Base-by-base conservation (phyloP, 805 yeast species). In the Saturnispora ahearnii region DNA sequence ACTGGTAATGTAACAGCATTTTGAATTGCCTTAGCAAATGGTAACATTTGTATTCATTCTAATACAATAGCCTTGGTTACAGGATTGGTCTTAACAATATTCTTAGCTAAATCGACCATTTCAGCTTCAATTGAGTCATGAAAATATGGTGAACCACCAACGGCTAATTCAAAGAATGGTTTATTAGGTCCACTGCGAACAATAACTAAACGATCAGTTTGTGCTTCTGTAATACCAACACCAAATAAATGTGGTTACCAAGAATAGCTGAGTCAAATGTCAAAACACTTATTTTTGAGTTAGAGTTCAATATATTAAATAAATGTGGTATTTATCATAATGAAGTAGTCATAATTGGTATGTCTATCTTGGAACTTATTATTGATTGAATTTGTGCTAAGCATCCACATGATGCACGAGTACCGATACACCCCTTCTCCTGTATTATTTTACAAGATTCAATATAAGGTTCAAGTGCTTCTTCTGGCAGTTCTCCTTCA, bases 31-130 rank as follows among this genome's bases (percentile, higher is more conserved):
- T 55, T 57, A 12, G 67, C 55, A 44, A 52, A 59, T n/a, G 68
- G 69, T 18, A 67, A 68, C 67, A 67, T 66, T 45, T 66, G 66
- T 7, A 68, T 62, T 48, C 71, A 65, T 49, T 65, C 70, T 48
- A 66, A 56, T 9, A 66, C 66, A 48, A 66, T 55, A 0, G 62
- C 68, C 11, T 62, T 61, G 33, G 65, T 56, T 5, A 49, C 42
- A 8, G 60, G 57, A 18, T 58, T 52, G 7, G 51, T 51, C 2
- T 46, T 48, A 1, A 67, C 8, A 8, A 63, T 50, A 4, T 52
- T 53, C 18, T 51, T 41, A 1, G 66, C 62, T 29, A 61, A 46
- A 7, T 41, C 44, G 8, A 64, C 61, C 37, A 63, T 48, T 46
- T 66, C 68, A 7, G 56, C 52, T 24, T 57, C 62, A 2, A 61